Evolutionary conservation across 148 eudicot genomes (phyloP).

Genomic region (Limonium bicolor): DNA sequence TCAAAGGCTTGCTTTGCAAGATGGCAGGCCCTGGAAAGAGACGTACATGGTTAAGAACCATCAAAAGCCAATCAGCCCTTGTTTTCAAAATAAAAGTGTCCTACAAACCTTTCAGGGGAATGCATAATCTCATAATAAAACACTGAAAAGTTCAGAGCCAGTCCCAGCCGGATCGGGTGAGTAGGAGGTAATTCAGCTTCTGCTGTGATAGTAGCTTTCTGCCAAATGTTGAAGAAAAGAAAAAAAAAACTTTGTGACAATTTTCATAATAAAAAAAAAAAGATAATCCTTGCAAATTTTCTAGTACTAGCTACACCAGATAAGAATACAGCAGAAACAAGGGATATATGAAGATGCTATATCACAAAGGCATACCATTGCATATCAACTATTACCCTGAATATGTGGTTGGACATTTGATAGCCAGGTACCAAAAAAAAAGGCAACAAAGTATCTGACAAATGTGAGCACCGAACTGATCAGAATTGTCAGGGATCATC

Average conservation of each 20-base stretch:
- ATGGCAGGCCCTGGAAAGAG: conserved; percentile 71
- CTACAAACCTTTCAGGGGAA: conserved; percentile 78
- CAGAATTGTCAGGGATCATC: too few species aligned
- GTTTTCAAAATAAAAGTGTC: background rate
- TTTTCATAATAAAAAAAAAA: background rate
- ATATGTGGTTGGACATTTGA: background rate
- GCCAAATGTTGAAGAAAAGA: conserved; percentile 6
- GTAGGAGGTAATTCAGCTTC: conserved; percentile 79
- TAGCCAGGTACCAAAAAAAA: too few species aligned
- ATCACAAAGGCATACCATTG: too few species aligned
- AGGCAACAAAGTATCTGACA: too few species aligned
- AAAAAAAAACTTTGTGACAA: background rate
- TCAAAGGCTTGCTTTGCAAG: conserved; percentile 93
- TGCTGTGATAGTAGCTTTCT: conserved; percentile 70
- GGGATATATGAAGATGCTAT: too few species aligned
- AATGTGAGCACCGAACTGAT: too few species aligned
- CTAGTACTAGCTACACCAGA: background rate
- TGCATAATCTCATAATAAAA: conserved; percentile 87
- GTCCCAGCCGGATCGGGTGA: conserved; percentile 88
- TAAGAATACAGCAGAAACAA: too few species aligned
- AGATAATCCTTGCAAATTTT: background rate
- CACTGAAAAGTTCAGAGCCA: conserved; percentile 94
- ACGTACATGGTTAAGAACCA: conserved; percentile 4
- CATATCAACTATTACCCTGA: too few species aligned
- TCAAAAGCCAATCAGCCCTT: background rate